These are phyloP conservation scores for Paxillus involutus DNA, from an alignment of 768 basidiomycete species.

Conservation along the genomic window DNA sequence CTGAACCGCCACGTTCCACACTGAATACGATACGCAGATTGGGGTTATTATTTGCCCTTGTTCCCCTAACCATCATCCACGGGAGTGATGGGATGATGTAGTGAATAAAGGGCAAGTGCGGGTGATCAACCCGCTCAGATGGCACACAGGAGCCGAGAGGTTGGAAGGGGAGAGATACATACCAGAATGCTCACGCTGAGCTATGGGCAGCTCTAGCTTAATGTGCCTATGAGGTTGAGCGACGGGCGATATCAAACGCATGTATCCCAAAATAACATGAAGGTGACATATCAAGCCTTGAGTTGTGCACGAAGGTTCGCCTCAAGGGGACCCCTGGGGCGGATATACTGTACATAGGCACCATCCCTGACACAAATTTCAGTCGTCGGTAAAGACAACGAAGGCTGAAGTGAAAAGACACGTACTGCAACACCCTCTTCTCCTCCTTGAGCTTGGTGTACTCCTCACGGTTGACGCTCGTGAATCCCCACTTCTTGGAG, in stretches of 20 bases:
- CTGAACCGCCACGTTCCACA: slow-evolving; percentile 14
- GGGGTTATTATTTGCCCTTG: slow-evolving; percentile 66
- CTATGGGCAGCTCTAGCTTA: slow-evolving; percentile 5
- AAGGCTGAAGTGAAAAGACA: slow-evolving; percentile 21
- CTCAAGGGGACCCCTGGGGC: slow-evolving; percentile 83
- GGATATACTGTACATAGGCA: slow-evolving; percentile 93
- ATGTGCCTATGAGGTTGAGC: slow-evolving; percentile 19
- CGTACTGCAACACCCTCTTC: slow-evolving; percentile 85
- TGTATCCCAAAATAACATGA: slow-evolving; percentile 22
- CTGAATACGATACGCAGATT: slow-evolving; percentile 5
- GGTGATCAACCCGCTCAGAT: not conserved
- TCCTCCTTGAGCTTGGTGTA: slow-evolving; percentile 88
- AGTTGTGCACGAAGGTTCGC: slow-evolving; percentile 83
- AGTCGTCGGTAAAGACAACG: not conserved
- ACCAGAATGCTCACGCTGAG: slow-evolving; percentile 7
- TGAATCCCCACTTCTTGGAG: slow-evolving; percentile 99
- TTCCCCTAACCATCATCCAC: slow-evolving; percentile 79
- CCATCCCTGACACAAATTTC: slow-evolving; percentile 63
- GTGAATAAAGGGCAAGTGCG: slow-evolving; percentile 65
- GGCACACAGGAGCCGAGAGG: not conserved
- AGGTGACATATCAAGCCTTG: slow-evolving; percentile 50
- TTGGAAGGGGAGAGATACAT: not conserved
- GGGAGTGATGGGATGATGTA: slow-evolving; percentile 52
- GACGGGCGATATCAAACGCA: slow-evolving; percentile 9
- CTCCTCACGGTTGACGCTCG: slow-evolving; percentile 86